Conservation (phyloP, 306 rosid species). For the Ochetophila trinervis region DNA sequence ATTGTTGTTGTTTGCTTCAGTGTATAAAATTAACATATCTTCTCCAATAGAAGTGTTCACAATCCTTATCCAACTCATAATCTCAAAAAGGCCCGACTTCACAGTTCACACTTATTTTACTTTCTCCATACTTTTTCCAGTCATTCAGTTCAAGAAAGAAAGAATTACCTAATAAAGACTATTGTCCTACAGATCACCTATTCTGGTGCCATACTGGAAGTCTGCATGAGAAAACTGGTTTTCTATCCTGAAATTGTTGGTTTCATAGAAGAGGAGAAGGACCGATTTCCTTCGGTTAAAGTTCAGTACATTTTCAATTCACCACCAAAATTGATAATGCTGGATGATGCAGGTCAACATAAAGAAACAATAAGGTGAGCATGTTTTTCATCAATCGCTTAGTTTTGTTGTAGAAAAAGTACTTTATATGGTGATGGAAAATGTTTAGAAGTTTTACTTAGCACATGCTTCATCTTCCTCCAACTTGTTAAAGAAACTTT, state of each 20-base stretch:
- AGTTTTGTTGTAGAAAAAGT: not conserved
- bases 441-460: too few relatives aligned
- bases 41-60: not conserved
- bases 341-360: slow-evolving; percentile 65
- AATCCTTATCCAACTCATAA: not conserved
- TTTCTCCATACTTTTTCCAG: not conserved
- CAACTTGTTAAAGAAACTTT: not conserved
- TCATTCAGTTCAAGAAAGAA: not conserved
- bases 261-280: slow-evolving; percentile 89
- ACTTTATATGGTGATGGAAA: too few relatives aligned
- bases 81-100: not conserved
- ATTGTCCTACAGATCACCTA: slow-evolving; percentile 57
- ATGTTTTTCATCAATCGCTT: not conserved
- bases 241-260: slow-evolving; percentile 93
- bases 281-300: slow-evolving; percentile 64
- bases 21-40: too few relatives aligned
- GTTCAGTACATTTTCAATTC: slow-evolving; percentile 80
- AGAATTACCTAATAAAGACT: slow-evolving; percentile 1
- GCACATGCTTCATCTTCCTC: not conserved
- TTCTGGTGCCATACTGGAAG: slow-evolving; percentile 81
- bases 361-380: slow-evolving; percentile 85
- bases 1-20: not conserved
- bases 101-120: not conserved
- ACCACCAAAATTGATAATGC: slow-evolving; percentile 86
- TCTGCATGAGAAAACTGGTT: slow-evolving; percentile 92